Evolutionary conservation across 169 alveolate genomes (phyloP).

Genomic region (Eimeria brunetti): DNA sequence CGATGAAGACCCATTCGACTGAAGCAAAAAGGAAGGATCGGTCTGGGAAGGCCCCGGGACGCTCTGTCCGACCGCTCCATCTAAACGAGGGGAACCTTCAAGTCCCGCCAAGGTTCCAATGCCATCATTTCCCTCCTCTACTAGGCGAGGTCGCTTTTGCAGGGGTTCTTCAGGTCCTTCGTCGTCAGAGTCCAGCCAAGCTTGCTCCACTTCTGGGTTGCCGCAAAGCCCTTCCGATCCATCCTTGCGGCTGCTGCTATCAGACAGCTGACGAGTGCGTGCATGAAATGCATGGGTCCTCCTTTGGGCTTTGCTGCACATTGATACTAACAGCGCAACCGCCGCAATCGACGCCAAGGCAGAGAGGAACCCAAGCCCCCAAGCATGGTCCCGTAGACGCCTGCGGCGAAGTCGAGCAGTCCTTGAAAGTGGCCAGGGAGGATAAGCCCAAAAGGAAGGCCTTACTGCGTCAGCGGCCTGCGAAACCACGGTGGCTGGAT

Average conservation of each 20-base stretch:
- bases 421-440: neutral
- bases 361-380: neutral
- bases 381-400: neutral
- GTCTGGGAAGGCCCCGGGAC: neutral
- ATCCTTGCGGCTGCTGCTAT: neutral
- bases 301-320: neutral
- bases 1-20: neutral
- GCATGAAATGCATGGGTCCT: neutral
- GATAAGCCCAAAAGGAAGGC: neutral
- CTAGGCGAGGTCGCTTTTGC: neutral
- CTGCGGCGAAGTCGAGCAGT: neutral
- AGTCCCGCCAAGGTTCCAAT: neutral
- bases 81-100: neutral
- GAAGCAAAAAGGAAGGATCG: neutral
- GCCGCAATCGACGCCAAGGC: constrained; percentile 16
- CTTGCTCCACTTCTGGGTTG: neutral
- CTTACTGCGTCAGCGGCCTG: neutral
- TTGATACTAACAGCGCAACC: neutral
- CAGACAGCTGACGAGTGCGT: neutral
- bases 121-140: neutral
- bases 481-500: neutral
- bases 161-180: neutral
- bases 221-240: neutral
- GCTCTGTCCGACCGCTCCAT: neutral
- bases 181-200: neutral